phyloP scores from a whole-genome alignment of 768 basidiomycete genomes.

The Daedaleopsis sinensis region DNA sequence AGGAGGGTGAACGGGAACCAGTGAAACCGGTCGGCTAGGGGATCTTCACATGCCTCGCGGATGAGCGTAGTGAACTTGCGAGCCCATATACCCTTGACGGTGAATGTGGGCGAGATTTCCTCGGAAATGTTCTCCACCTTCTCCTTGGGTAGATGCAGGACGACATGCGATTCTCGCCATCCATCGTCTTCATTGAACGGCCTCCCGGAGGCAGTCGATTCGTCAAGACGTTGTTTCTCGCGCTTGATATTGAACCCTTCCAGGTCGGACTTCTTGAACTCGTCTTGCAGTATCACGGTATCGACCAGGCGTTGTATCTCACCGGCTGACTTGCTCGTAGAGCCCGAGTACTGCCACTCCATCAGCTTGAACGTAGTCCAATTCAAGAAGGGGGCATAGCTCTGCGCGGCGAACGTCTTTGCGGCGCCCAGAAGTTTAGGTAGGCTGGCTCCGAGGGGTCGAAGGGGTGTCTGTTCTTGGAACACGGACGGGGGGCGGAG shows the following conservation, averaged over 20 bases:
- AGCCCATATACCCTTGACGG: background rate
- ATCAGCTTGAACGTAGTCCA: slow-evolving; percentile 27
- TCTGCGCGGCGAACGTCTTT: background rate
- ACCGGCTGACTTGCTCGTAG: slow-evolving; percentile 27
- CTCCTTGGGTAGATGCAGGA: slow-evolving; percentile 28
- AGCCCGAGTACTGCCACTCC: slow-evolving; percentile 34
- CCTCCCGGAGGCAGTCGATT: too few relatives aligned
- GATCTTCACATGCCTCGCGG: background rate
- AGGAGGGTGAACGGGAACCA: background rate
- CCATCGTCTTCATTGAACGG: slow-evolving; percentile 4
- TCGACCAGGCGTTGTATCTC: slow-evolving; percentile 31
- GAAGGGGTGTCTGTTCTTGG: background rate
- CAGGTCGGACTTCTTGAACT: background rate
- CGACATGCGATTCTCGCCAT: slow-evolving; percentile 19
- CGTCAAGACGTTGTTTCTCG: background rate
- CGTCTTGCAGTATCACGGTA: background rate
- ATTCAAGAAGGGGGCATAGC: slow-evolving; percentile 11
- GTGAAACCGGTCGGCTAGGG: background rate
- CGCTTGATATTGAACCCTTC: background rate
- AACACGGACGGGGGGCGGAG: background rate
- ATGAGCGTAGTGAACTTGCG: background rate
- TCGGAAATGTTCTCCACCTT: slow-evolving; percentile 16
- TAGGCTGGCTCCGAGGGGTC: background rate
- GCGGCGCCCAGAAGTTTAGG: background rate
- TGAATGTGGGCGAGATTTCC: slow-evolving; percentile 26